These are phyloP conservation scores for Strigomonas culicis DNA, from an alignment of 208 protist species.

Conservation along the genomic window DNA sequence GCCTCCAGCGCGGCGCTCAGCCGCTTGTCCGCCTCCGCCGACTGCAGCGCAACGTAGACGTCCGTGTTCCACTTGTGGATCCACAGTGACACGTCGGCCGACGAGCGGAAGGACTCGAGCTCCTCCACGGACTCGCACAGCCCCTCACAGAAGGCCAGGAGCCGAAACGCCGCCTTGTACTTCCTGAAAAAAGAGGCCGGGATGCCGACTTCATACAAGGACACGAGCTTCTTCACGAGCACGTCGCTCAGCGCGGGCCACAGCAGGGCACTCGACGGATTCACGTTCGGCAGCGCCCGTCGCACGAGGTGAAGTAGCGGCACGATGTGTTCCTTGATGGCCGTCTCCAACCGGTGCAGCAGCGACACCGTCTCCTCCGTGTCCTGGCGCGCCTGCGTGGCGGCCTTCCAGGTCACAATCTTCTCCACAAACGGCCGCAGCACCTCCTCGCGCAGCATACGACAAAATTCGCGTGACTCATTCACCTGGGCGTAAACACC, in stretches of 20 bases:
- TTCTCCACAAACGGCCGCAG: conserved; percentile 54
- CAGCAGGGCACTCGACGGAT: conserved; percentile 52
- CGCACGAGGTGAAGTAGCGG: conserved; percentile 54
- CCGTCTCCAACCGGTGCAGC: conserved; percentile 36
- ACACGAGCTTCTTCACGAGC: conserved; percentile 73
- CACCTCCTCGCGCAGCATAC: conserved; percentile 55
- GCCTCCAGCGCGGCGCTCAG: conserved; percentile 7
- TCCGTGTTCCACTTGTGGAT: conserved; percentile 89
- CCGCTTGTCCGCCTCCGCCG: conserved; percentile 45
- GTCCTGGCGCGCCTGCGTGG: conserved; percentile 69
- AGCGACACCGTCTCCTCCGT: conserved; percentile 49
- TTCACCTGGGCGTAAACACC: conserved; percentile 38
- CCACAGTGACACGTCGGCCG: conserved; percentile 70
- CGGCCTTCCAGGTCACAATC: conserved; percentile 78
- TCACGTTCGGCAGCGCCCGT: conserved; percentile 34
- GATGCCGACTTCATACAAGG: conserved; percentile 70
- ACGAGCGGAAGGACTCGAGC: conserved; percentile 43
- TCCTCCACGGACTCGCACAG: conserved; percentile 58
- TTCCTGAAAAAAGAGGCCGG: conserved; percentile 71
- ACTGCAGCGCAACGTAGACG: conserved; percentile 68
- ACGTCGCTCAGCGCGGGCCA: conserved; percentile 79
- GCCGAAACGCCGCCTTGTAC: conserved; percentile 59
- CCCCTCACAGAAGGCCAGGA: conserved; percentile 50
- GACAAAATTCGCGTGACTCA: conserved; percentile 44
- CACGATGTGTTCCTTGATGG: conserved; percentile 31